Evolutionary conservation across 208 protist genomes (phyloP), one percentile per base, ranked within the genome.

Genomic region (Crithidia mellificae): DNA sequence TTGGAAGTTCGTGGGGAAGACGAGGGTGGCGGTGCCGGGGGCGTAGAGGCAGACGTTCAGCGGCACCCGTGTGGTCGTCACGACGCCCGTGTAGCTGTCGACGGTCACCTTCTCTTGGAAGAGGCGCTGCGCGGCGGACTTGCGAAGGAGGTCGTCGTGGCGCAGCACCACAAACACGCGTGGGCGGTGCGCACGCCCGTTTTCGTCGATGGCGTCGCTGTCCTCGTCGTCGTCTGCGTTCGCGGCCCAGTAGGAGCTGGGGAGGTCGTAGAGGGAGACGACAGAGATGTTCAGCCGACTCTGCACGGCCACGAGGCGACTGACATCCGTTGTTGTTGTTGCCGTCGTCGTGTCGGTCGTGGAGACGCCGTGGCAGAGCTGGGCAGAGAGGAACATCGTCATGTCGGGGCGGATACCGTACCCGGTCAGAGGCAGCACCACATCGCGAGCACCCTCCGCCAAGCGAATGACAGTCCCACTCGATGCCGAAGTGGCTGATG

Each of bases 11-110:
- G 83, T 83, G 24, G 73, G 65, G 61, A 83, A 88, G 51, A 90
- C 78, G 32, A 72, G 51, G 25, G 69, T 63, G 0, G 67, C 55
- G 14, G 87, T 92, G 25, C 77, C 78, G 22, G 83, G 86, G 38
- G 80, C 84, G 72, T 85, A 85, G 24, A 92, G 76, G 54, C 87
- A 92, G 36, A 92, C 24, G 50, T 80, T 57, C 46, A 90, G 69
- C 38, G 87, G 80, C 46, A 88, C 64, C 24, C 83, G 77, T 43
- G 50, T 63, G 30, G 32, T 44, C 25, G 36, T 58, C 44, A 41
- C 62, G 24, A 22, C 24, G 1, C 63, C 59, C 46, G 47, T 52
- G 29, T 61, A 30, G 47, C 27, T 14, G 49, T 77, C 59, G 47
- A 65, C 46, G 4, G 46, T 55, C 14, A 44, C 22, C 22, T 25